phyloP scores from a whole-genome alignment of 768 basidiomycete genomes.

The Boletus rufocinnamomeus region DNA sequence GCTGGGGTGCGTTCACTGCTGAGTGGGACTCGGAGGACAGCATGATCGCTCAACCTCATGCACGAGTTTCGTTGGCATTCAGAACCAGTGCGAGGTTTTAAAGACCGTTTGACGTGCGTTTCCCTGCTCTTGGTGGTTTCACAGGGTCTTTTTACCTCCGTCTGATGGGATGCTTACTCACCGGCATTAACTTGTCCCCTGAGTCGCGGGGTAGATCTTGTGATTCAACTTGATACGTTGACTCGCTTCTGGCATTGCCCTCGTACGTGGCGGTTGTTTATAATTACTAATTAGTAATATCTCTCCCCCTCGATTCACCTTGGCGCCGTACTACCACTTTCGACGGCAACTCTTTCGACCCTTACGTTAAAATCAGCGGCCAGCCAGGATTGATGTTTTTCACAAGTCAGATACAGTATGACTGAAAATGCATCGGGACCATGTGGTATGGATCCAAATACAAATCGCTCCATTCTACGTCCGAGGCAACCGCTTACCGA shows the following conservation, averaged over 20 bases:
- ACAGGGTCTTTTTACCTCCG: conserved; percentile 5
- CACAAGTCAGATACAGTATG: not conserved
- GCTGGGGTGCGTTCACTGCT: not conserved
- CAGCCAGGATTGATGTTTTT: not conserved
- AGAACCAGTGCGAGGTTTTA: conserved; percentile 1
- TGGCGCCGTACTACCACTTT: too few species aligned
- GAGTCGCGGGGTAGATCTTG: conserved; percentile 1
- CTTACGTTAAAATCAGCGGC: not conserved
- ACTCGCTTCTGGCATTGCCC: not conserved
- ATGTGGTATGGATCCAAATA: conserved; percentile 1
- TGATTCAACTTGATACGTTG: not conserved
- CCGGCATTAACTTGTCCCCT: conserved; percentile 1
- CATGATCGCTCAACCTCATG: not conserved
- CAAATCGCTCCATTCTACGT: not conserved
- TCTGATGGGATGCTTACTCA: conserved; percentile 9
- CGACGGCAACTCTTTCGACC: not conserved
- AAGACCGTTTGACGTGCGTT: not conserved
- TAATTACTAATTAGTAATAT: not conserved
- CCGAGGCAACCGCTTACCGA: not conserved
- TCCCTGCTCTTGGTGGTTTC: conserved; percentile 4
- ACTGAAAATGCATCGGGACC: not conserved
- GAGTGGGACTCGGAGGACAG: not conserved
- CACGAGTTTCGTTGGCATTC: not conserved
- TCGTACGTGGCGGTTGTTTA: conserved; percentile 1
- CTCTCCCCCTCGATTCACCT: not conserved